Percentiles rank a stretch among this genome's conserved stretches.
Evolutionary conservation across 768 basidiomycete species (phyloP).

Genomic region (Lyophyllum atratum): DNA sequence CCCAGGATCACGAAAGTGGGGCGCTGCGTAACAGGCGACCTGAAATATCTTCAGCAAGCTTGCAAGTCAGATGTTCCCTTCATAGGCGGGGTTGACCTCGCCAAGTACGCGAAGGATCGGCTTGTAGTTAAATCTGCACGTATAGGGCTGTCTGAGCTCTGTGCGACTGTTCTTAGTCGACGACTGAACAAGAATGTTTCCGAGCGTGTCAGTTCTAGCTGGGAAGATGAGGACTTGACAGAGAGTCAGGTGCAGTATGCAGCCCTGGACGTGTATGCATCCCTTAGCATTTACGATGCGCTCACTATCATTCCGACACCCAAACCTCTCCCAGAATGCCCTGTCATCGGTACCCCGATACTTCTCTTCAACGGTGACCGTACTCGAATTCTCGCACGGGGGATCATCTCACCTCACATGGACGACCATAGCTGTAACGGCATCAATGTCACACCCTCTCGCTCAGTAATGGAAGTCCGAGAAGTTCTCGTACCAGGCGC

Average conservation of each 20-base stretch:
- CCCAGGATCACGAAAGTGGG: constrained; percentile 13
- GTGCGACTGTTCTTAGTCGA: constrained; percentile 23
- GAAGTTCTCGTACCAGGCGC: constrained; percentile 2
- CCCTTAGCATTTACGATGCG: constrained; percentile 10
- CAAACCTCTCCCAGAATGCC: not conserved
- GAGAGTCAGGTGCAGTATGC: constrained; percentile 21
- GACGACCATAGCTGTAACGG: not conserved
- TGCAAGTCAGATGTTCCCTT: constrained; percentile 16
- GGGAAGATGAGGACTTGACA: constrained; percentile 15
- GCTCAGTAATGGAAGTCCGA: not conserved
- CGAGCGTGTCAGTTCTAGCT: constrained; percentile 19
- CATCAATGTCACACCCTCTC: not conserved
- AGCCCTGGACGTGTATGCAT: constrained; percentile 20
- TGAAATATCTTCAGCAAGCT: constrained; percentile 1
- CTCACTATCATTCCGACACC: constrained; percentile 6
- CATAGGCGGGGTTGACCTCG: constrained; percentile 28
- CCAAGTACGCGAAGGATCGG: constrained; percentile 26
- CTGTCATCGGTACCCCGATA: not conserved
- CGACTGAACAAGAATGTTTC: constrained; percentile 23
- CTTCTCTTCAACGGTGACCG: not conserved
- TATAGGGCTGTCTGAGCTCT: constrained; percentile 30
- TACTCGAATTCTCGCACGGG: not conserved
- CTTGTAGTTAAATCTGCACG: constrained; percentile 16
- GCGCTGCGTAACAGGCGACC: not conserved
- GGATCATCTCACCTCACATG: not conserved